Base-by-base conservation (phyloP, 2,329 filamentous ascomycete species). In the Dactylellina haptotyla region DNA sequence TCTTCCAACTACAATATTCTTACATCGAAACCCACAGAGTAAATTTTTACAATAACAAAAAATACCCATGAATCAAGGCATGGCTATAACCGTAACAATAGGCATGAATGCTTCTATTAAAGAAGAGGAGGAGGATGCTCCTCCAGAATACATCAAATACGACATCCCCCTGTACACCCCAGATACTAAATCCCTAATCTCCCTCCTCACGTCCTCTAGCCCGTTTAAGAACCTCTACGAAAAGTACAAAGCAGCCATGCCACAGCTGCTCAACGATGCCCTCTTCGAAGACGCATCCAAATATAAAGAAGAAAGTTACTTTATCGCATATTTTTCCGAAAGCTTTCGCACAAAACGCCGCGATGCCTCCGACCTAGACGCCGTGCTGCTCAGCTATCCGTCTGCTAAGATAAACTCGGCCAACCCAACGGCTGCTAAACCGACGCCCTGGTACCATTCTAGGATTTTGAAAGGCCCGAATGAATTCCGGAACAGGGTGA, bases 251-350 rank as follows among this genome's bases (percentile, higher is more conserved):
- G 53, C 34, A 2, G 53, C 53, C 1, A 57, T 57, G 53, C 53
- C 53, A 1, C 10, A 26, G 10, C 34, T 57, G 34, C 37, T 57
- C 18, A 43, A 58, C 45, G 63, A 48, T 12, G 56, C 56, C 16
- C 43, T 67, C 20, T 67, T 67, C 54, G 53, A 58, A 51, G 63
- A 67, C 34, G 63, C 63, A 25, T 58, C 41, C 9, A 67, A 53
- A 53, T 67, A 67, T 25, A 67, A 67, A 53, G 63, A 67, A 51
- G 63, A 67, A 30, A 45, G 30, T 5, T 67, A 50, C 37, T 67
- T 67, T 23, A 58, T 67, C 43, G 63, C 63, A 9, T 67, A 67
- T 18, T 67, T 67, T 20, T 23, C 53, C n/a, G 63, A 67, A 1
- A 67, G 63, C 12, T 53, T 67, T 46, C 34, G 32, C 16, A 59